Evolutionary conservation across 805 yeast species (phyloP).

Genomic region (Candida insectorum): DNA sequence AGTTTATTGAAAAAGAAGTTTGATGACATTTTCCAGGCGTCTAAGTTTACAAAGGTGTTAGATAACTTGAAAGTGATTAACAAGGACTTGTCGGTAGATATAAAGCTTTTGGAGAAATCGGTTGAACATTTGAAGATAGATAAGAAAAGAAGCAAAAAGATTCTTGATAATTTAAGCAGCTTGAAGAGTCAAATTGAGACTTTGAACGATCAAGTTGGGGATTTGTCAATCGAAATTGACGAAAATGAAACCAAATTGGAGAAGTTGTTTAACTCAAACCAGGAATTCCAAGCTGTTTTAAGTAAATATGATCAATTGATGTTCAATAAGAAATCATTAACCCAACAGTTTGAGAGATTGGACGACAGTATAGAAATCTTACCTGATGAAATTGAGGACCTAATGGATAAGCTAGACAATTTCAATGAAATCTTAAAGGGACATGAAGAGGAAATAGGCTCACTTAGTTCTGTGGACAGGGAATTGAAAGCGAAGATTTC

Average conservation of each 20-base stretch:
- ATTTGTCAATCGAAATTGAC: constrained; percentile 48
- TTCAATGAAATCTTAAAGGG: constrained; percentile 18
- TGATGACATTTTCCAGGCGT: constrained; percentile 95
- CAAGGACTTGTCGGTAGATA: constrained; percentile 74
- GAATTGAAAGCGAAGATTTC: constrained; percentile 5
- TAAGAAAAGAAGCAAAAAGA: constrained; percentile 63
- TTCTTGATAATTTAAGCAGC: constrained; percentile 44
- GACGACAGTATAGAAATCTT: constrained; percentile 44
- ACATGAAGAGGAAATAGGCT: constrained; percentile 35
- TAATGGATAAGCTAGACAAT: constrained; percentile 26
- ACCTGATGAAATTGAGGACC: constrained; percentile 34
- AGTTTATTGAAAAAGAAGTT: constrained; percentile 83
- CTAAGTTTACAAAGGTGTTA: constrained; percentile 86
- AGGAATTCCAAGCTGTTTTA: constrained; percentile 71
- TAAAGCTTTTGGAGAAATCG: constrained; percentile 71
- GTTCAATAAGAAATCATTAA: constrained; percentile 42
- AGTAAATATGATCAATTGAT: constrained; percentile 58
- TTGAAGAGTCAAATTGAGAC: constrained; percentile 42
- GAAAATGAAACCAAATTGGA: constrained; percentile 58
- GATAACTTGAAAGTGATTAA: constrained; percentile 72
- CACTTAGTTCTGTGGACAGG: constrained; percentile 29
- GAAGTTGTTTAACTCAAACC: constrained; percentile 67
- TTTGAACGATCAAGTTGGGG: constrained; percentile 46
- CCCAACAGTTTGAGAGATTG: constrained; percentile 52
- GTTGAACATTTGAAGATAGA: constrained; percentile 76